Percentiles rank a stretch among this genome's conserved stretches.
Evolutionary conservation across 768 basidiomycete species (phyloP).

Genomic region (Rhizopogon vinicolor): DNA sequence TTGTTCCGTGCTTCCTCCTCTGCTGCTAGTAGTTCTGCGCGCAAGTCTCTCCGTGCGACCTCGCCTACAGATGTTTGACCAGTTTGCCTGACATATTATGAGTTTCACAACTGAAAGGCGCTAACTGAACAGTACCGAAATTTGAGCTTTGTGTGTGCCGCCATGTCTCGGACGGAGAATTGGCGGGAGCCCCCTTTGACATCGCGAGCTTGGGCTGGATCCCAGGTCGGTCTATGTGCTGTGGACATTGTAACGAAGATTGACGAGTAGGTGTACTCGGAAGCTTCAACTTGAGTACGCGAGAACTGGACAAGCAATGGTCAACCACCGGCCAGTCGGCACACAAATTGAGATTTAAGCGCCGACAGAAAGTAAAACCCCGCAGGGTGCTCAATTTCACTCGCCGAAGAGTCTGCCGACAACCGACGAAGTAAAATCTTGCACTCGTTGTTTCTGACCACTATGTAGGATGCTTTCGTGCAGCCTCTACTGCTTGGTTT

Average conservation of each 20-base stretch:
- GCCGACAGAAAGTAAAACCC: not conserved
- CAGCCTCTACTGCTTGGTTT: not conserved
- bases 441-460: not conserved
- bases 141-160: conserved; percentile 95
- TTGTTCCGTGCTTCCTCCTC: conserved; percentile 85
- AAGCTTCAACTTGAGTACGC: not conserved
- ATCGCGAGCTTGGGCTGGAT: conserved; percentile 91
- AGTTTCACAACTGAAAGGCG: not conserved
- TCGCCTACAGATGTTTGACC: conserved; percentile 84
- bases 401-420: not conserved
- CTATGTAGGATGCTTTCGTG: not conserved
- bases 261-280: not conserved
- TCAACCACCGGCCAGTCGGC: not conserved
- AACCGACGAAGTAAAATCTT: not conserved
- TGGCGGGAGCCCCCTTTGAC: conserved; percentile 90
- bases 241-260: conserved; percentile 58
- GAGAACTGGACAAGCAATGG: not conserved
- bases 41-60: conserved; percentile 73
- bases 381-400: not conserved
- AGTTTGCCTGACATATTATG: conserved; percentile 52
- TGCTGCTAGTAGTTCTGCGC: conserved; percentile 77
- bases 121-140: conserved; percentile 57
- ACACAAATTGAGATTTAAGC: not conserved
- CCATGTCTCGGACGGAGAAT: conserved; percentile 91
- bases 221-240: conserved; percentile 95